Base-by-base conservation (phyloP, 371 early-diverging fungal species). In the Syncephalastrum monosporum region DNA sequence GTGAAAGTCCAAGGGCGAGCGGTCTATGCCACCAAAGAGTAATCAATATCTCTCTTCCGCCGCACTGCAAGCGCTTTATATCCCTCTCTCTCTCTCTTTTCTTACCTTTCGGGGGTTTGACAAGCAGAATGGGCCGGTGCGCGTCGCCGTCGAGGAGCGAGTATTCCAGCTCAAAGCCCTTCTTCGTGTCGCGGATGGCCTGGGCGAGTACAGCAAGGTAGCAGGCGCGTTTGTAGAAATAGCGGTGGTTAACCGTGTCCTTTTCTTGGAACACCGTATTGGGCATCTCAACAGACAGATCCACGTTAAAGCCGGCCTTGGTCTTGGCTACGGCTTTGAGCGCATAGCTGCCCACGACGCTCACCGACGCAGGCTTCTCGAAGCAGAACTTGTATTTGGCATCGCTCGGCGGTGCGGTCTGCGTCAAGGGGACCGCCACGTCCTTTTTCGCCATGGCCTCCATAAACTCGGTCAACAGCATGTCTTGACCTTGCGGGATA, bases 281-380 rank as follows among this genome's bases (percentile, higher is more conserved):
- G 1, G 98, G 99, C 95, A 98, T 97, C 55, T 95, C 89, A 13
- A 96, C 91, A 13, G 91, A 90, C 13, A 98, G 68, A 72, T 98
- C 98, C 0, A 97, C 89, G 59, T 88, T 93, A 64, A 87, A 85
- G 2, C 82, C 80, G 10, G 64, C 49, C 14, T 81, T 81, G 15
- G 70, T 60, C 59, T 86, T 90, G n/a, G 84, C 64, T 1, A 89
- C 72, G 47, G 90, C 83, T 57, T 91, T 89, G 44, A 96, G 67
- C 14, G 93, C 83, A 65, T 90, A 98, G 55, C 94, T 89, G n/a
- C 97, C 97, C 2, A 94, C 89, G 16, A 98, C 69, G 59, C 91
- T 85, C 27, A 96, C 82, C 10, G 85, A 82, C 0, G 77, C 60
- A 0, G 97, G 97, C 25, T 83, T 81, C 49, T 83, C 72, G 61